A percentile compares a stretch with the other conserved stretches of the same genome.
Conservation (phyloP, 345 rosid species). For the Rhodamnia argentea region DNA sequence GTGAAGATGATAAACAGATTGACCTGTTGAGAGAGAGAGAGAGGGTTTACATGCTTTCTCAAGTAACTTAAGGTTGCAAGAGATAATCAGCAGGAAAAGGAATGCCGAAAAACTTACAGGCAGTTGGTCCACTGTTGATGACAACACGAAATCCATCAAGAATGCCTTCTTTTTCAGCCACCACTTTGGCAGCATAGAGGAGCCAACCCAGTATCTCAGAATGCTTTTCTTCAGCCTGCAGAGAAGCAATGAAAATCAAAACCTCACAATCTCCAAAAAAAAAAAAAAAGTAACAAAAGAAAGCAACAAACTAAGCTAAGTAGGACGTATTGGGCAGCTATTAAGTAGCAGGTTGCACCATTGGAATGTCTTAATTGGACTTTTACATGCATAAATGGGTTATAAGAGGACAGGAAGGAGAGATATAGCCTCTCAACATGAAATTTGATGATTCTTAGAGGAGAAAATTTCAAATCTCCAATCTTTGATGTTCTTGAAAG, state of each 20-base stretch:
- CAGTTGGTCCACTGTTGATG: slow-evolving; percentile 74
- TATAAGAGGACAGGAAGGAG: not conserved
- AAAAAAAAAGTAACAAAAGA: not conserved
- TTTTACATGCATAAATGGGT: not conserved
- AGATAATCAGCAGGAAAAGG: not conserved
- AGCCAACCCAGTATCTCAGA: slow-evolving; percentile 67
- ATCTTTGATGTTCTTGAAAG: not conserved
- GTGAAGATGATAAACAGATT: slow-evolving; percentile 94
- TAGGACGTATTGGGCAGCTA: not conserved
- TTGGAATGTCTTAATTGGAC: not conserved
- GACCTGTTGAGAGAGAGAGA: slow-evolving; percentile 33
- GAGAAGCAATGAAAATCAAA: not conserved
- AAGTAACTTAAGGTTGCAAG: not conserved
- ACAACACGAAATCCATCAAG: slow-evolving; percentile 83
- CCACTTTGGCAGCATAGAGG: slow-evolving; percentile 65
- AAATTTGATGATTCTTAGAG: not conserved
- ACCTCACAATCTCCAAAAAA: not conserved
- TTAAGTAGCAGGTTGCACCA: not conserved
- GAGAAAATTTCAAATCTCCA: not conserved
- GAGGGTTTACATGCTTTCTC: not conserved
- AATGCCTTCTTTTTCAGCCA: slow-evolving; percentile 93
- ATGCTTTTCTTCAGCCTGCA: slow-evolving; percentile 77
- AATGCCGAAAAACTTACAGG: slow-evolving; percentile 42
- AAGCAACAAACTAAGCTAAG: not conserved
- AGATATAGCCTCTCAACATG: not conserved